These are phyloP conservation scores for Pterocarpus santalinus DNA, from an alignment of 306 rosid genomes.

Conservation along the genomic window DNA sequence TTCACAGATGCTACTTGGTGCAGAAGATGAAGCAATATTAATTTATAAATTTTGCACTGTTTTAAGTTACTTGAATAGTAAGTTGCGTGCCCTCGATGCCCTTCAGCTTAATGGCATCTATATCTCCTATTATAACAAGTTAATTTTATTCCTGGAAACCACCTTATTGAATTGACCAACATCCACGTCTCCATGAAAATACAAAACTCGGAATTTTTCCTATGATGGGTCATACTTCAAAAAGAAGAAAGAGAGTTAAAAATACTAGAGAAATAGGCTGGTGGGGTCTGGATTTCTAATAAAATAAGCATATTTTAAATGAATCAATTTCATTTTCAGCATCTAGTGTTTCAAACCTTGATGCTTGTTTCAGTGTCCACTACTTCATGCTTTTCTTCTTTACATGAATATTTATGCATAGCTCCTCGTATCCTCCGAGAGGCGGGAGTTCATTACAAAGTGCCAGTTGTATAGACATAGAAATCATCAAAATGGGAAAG, in stretches of 20 bases:
- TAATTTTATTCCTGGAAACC: too few species aligned
- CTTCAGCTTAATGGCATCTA: too few species aligned
- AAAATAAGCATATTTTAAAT: not conserved
- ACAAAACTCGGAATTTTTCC: conserved; percentile 54
- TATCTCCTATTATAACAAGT: too few species aligned
- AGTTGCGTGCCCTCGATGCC: too few species aligned
- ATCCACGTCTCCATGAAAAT: not conserved
- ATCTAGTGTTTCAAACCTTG: conserved; percentile 50
- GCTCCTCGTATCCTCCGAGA: conserved; percentile 62
- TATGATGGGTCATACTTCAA: conserved; percentile 15
- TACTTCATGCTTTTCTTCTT: conserved; percentile 44
- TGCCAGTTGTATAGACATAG: conserved; percentile 55
- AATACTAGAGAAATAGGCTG: not conserved
- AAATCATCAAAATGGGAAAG: conserved; percentile 55
- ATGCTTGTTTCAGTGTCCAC: conserved; percentile 37
- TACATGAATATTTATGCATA: conserved; percentile 48
- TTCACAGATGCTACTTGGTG: too few species aligned
- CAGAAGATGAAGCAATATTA: too few species aligned
- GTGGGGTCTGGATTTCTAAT: conserved; percentile 20
- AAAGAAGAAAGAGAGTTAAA: conserved; percentile 9
- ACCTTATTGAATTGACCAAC: too few species aligned
- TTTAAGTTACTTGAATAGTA: too few species aligned
- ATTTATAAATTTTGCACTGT: too few species aligned
- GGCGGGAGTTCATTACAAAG: conserved; percentile 63
- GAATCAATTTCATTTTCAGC: conserved; percentile 63